Evolutionary conservation across 495 filamentous ascomycete species (phyloP), one percentile per base, ranked within the genome.

Genomic region (Corynascus novoguineensis): DNA sequence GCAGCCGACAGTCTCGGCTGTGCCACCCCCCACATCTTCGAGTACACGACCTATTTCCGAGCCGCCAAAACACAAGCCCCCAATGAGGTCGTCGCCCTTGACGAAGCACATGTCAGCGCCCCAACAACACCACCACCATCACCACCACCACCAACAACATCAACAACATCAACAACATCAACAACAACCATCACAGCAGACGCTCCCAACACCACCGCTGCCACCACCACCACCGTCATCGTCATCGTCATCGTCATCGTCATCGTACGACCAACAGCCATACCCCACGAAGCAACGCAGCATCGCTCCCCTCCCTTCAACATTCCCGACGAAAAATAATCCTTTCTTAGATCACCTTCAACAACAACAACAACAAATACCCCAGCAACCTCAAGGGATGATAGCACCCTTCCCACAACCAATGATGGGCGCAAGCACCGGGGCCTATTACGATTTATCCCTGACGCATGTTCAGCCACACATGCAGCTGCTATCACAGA

Each of bases 41-140:
- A 17, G 15, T 3, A 32, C 63, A 4, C 50, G 63, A 14, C 61
- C 61, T 21, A 50, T 63, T 9, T 69, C 64, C 2, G 67, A 69
- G 25, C 67, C 62, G 2, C 58, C 54, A 3, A 68, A 64, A 42
- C 22, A 55, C 24, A 57, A 51, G 34, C 25, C 53, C 9, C 44
- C 53, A 27, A 15, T 55, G 7, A 57, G 54, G 17, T 32, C 49
- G 21, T 48, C 53, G 9, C 45, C 22, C 52, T 55, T 29, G 4
- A 53, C 54, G 12, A 65, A 65, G 21, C 67, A 68, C 56, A 53
- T 63, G 52, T 65, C 65, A 17, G 61, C 59, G 37, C 60, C 64
- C 22, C 55, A 63, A 35, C 17, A n/a, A n/a, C 59, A 48, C 19
- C 37, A 1, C 35, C 25, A 4, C 37, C 37, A n/a, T 14, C 50